A percentile compares a stretch with the other conserved stretches of the same genome.
These are phyloP conservation scores for Daldinia eschscholtzii DNA, from an alignment of 2,329 filamentous ascomycete genomes.

Conservation along the genomic window DNA sequence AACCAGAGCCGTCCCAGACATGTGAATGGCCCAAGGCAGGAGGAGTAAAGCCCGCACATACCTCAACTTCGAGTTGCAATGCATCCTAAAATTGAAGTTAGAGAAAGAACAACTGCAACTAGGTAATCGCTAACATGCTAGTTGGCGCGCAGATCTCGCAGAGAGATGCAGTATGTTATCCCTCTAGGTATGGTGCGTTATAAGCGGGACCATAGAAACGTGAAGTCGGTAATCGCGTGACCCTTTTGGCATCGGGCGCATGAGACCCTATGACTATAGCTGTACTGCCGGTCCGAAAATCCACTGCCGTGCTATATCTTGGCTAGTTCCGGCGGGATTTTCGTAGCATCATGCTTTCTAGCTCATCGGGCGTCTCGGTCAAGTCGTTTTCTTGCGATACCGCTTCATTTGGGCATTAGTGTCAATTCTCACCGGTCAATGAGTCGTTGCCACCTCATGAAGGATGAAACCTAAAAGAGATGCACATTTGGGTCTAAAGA, in stretches of 20 bases:
- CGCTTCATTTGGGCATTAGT: slow-evolving; percentile 34
- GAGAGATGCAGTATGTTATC: slow-evolving; percentile 23
- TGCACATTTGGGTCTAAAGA: slow-evolving; percentile 26
- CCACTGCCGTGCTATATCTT: slow-evolving; percentile 23
- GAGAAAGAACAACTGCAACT: slow-evolving; percentile 18
- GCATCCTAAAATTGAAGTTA: slow-evolving; percentile 18
- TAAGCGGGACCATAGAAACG: slow-evolving; percentile 31
- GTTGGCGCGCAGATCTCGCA: slow-evolving; percentile 39
- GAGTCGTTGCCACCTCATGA: slow-evolving; percentile 29
- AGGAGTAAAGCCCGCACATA: slow-evolving; percentile 6
- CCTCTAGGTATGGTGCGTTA: slow-evolving; percentile 10
- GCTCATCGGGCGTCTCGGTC: slow-evolving; percentile 27
- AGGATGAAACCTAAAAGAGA: slow-evolving; percentile 33
- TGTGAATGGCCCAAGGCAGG: slow-evolving; percentile 4
- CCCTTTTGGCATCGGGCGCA: slow-evolving; percentile 19
- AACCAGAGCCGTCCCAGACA: slow-evolving; percentile 8
- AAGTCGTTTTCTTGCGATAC: slow-evolving; percentile 15
- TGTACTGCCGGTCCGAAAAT: slow-evolving; percentile 14
- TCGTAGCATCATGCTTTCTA: slow-evolving; percentile 18
- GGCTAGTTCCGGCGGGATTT: slow-evolving; percentile 12
- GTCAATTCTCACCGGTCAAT: slow-evolving; percentile 37
- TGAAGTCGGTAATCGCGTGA: slow-evolving; percentile 35
- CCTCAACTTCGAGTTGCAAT: slow-evolving; percentile 17
- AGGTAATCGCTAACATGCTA: slow-evolving; percentile 15
- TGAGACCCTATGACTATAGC: slow-evolving; percentile 30